These are phyloP conservation scores for Eucalyptus globulus DNA, from an alignment of 345 rosid genomes.

Conservation along the genomic window DNA sequence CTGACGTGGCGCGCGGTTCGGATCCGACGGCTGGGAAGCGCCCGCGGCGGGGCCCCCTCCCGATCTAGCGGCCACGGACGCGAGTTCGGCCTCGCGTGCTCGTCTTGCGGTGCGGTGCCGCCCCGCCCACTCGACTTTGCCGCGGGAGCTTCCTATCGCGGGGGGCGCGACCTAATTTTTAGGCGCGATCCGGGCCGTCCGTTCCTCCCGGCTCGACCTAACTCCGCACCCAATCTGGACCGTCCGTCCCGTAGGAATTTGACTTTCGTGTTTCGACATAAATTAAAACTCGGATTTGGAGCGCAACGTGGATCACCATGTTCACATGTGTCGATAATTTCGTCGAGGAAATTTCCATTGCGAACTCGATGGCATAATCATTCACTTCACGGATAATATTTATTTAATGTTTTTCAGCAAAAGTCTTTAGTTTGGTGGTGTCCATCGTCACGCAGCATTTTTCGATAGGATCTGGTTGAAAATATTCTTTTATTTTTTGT, in stretches of 20 bases:
- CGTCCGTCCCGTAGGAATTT: background rate
- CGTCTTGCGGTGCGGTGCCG: background rate
- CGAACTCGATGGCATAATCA: background rate
- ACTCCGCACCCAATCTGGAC: background rate
- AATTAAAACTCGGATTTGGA: background rate
- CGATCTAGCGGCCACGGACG: background rate
- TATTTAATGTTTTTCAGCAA: background rate
- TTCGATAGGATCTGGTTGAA: rapidly evolving
- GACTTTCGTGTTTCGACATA: background rate
- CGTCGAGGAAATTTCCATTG: background rate
- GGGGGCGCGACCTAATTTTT: background rate
- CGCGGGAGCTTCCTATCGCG: background rate
- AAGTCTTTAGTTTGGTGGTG: background rate
- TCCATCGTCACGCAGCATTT: rapidly evolving
- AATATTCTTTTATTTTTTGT: background rate
- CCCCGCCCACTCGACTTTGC: too few species aligned
- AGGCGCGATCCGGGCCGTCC: background rate
- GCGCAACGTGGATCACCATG: background rate
- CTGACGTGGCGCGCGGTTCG: background rate
- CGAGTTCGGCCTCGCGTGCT: background rate
- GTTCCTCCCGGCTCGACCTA: background rate
- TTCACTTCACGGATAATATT: background rate
- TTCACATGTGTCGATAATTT: background rate
- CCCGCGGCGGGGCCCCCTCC: background rate
- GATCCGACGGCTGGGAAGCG: background rate